These are phyloP conservation scores for Phytophthora tentaculata DNA, from an alignment of 352 stramenopile species.

Conservation along the genomic window DNA sequence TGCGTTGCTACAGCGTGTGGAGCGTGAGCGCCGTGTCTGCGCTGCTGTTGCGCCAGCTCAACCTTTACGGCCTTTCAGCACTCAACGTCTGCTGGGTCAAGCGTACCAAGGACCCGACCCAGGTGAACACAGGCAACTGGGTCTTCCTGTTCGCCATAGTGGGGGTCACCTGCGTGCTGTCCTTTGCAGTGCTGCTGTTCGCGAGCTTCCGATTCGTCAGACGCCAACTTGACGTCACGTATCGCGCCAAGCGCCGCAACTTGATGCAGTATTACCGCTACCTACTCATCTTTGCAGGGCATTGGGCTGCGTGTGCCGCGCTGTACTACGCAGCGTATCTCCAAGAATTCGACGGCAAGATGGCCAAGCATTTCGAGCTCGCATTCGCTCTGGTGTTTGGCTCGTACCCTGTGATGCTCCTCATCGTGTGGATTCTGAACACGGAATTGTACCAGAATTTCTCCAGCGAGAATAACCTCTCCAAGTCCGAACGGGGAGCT, in stretches of 20 bases:
- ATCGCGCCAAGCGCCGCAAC: constrained; percentile 81
- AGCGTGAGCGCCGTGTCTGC: constrained; percentile 66
- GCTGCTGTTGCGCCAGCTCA: constrained; percentile 66
- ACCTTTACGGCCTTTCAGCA: constrained; percentile 66
- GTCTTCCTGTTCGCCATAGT: constrained; percentile 67
- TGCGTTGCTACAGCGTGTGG: constrained; percentile 61
- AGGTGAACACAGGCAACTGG: constrained; percentile 73
- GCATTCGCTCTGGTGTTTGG: constrained; percentile 75
- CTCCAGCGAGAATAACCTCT: constrained; percentile 72
- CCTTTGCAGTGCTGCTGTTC: constrained; percentile 77
- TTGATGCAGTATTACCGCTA: constrained; percentile 90
- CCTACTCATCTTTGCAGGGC: constrained; percentile 70
- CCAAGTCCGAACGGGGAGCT: constrained; percentile 55
- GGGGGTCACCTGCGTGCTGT: constrained; percentile 58
- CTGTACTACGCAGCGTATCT: constrained; percentile 83
- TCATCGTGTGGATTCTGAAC: constrained; percentile 84
- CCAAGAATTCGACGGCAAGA: constrained; percentile 61
- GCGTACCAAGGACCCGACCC: constrained; percentile 45
- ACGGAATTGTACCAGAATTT: constrained; percentile 85
- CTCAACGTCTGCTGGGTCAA: constrained; percentile 85
- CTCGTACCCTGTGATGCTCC: constrained; percentile 71
- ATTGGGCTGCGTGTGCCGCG: constrained; percentile 69
- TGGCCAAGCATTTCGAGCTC: constrained; percentile 65
- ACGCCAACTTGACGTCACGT: constrained; percentile 86
- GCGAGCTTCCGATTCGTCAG: constrained; percentile 86